Evolutionary conservation across 306 rosid species (phyloP).

Genomic region (Begonia masoniana): DNA sequence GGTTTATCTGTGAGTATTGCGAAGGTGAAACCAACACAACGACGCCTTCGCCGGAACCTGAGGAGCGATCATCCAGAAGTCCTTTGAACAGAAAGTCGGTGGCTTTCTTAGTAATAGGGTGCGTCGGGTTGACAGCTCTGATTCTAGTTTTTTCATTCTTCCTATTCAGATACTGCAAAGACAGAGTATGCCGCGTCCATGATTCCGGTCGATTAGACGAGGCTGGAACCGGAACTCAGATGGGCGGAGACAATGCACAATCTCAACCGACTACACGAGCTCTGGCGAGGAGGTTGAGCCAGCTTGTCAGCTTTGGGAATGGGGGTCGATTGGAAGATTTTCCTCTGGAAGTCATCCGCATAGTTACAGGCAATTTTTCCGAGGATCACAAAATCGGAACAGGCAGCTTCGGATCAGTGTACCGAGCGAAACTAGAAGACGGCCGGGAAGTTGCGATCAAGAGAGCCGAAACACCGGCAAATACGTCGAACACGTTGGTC

Average conservation of each 20-base stretch:
- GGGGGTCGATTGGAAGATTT: constrained; percentile 57
- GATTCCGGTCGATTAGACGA: constrained; percentile 74
- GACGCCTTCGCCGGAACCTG: neutral
- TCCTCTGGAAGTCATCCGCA: constrained; percentile 21
- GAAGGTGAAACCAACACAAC: neutral
- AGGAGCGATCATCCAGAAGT: constrained; percentile 1
- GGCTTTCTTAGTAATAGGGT: constrained; percentile 64
- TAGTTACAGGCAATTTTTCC: constrained; percentile 51
- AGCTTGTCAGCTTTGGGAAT: constrained; percentile 53
- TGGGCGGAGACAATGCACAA: neutral
- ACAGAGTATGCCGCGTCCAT: constrained; percentile 50
- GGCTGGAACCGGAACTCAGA: neutral
- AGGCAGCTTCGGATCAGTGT: constrained; percentile 80
- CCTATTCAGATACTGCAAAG: constrained; percentile 26
- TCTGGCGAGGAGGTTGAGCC: constrained; percentile 65
- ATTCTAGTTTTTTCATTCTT: constrained; percentile 29
- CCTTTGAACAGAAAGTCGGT: constrained; percentile 49
- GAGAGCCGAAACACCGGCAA: constrained; percentile 50
- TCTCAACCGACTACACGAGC: constrained; percentile 4
- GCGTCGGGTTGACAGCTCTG: constrained; percentile 47
- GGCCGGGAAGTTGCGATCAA: constrained; percentile 78
- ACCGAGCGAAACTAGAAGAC: constrained; percentile 44
- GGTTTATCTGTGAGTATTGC: constrained; percentile 32
- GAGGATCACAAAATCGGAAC: constrained; percentile 52
- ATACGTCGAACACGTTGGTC: constrained; percentile 9